Evolutionary conservation across 176 grass and related monocot genomes (phyloP), one percentile per base, ranked within the genome.

Genomic region (Juncus effusus): DNA sequence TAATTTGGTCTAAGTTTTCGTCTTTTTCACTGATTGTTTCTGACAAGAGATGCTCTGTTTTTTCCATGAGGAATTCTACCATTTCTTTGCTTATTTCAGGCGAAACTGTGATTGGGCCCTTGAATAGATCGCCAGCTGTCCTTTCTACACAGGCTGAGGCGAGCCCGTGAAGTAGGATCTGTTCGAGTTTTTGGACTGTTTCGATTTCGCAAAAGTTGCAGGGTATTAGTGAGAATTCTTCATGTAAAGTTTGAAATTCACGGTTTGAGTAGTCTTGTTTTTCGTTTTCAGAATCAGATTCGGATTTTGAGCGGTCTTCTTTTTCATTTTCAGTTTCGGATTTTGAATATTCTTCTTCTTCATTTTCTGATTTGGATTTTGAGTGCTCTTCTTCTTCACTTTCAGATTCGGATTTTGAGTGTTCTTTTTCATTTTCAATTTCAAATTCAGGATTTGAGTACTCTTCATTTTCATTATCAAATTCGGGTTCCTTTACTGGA

Each of bases 101-200:
- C 83, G 80, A 82, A 5, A 84, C 88, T 53, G 80, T 70, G 51
- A 72, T 73, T 28, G 88, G 75, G 7, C 82, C 69, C 77, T 80
- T 92, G 68, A 97, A 97, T 4, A 92, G 76, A 62, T 84, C 90
- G 0, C 90, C 85, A 2, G 82, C 83, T 69, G 93, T 92, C 56
- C 64, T 92, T 51, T 97, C 93, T 39, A 92, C 85, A 16, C 88
- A 97, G 77, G 93, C 85, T 36, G 80, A 86, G 72, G 88, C 82
- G 75, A 97, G 75, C 64, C 88, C 82, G 53, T 15, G 64, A 37
- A 92, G 80, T 7, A 92, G 64, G 42, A 92, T 40, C 13, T 89
- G 63, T 19, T 73, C 42, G 65, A 92, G 65, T 79, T 78, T 82
- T 7, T 65, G 37, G 28, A 79, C 64, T 10, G 84, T 71, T 44